Conservation (phyloP, 306 rosid species). For the Aeschynomene evenia region DNA sequence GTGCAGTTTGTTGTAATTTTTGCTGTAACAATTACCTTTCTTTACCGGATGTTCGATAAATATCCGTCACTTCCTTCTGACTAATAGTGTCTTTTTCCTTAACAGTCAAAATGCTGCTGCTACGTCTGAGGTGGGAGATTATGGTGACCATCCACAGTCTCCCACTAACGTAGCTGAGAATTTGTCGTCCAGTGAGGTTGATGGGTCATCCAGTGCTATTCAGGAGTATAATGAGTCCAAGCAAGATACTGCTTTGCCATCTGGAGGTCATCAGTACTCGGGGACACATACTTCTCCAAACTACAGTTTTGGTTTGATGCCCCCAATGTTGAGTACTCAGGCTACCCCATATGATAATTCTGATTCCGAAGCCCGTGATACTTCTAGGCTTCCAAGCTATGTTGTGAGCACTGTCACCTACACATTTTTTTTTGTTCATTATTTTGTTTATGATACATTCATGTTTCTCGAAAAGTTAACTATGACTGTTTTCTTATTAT, state of each 20-base stretch:
- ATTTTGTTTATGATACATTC: slow-evolving; percentile 27
- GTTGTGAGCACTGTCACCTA: slow-evolving; percentile 58
- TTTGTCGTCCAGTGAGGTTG: slow-evolving; percentile 63
- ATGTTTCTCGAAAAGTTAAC: slow-evolving; percentile 21
- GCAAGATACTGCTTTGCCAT: slow-evolving; percentile 61
- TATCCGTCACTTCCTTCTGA: slow-evolving; percentile 19
- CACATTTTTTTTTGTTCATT: slow-evolving; percentile 15
- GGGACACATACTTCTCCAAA: slow-evolving; percentile 57
- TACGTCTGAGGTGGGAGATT: slow-evolving; percentile 62
- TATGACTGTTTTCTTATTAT: slow-evolving; percentile 30
- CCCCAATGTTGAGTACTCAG: slow-evolving; percentile 78
- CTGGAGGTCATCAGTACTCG: slow-evolving; percentile 74
- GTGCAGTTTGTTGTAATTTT: neutral
- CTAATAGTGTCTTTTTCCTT: slow-evolving; percentile 17
- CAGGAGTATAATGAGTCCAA: slow-evolving; percentile 63
- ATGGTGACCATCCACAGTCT: slow-evolving; percentile 63
- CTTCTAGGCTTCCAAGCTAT: slow-evolving; percentile 75
- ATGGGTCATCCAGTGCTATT: slow-evolving; percentile 63
- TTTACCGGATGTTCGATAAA: slow-evolving; percentile 1
- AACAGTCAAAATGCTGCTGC: slow-evolving; percentile 55
- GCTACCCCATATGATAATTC: slow-evolving; percentile 73
- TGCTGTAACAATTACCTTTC: slow-evolving; percentile 12
- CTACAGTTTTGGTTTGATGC: slow-evolving; percentile 71
- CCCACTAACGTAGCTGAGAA: slow-evolving; percentile 54
- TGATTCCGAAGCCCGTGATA: slow-evolving; percentile 72